Evolutionary conservation across 148 eudicot genomes (phyloP), one percentile per base, ranked within the genome.

Genomic region (Cornus florida): DNA sequence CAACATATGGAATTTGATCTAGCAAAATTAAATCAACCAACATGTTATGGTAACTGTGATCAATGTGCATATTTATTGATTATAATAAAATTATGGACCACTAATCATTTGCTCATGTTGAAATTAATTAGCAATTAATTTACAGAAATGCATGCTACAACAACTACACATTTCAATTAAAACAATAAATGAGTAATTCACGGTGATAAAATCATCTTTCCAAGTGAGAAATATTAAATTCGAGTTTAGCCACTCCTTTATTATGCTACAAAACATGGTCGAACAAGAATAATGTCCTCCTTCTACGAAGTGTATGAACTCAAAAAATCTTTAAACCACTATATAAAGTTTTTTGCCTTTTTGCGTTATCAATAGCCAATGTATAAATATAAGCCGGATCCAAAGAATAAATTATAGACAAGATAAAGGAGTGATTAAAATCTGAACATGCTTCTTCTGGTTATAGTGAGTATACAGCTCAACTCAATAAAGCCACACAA

Each of bases 1-100:
- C 99, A 81, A 93, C 93, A 80, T 87, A 95, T 48, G 99, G 99
- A 75, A 95, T 91, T 84, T 92, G 91, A 84, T 89, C 99, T 95
- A 76, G 71, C 79, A 83, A 77, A 79, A 79, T 60, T 53, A 76
- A 67, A 84, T 43, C 67, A 62, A 74, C 62, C 39, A 20, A 67
- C 33, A 77, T 17, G 33, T 82, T 67, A 81, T 74, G 23, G 43
- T 10, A n/a, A n/a, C n/a, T n/a, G 46, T 38, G 71, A 64, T 38
- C 46, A n/a, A 1, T 9, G n/a, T 2, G 10, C 19, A 64, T 8
- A 11, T 71, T 62, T 43, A 28, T 53, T 14, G 12, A 20, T 22
- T 38, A 64, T 20, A 39, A 75, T 73, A 31, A 38, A 62, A 39
- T 20, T 56, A 64, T 2, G 7, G 3, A 56, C 59, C 59, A 53